Conservation (phyloP, 208 protist species). For the Strigomonas culicis region DNA sequence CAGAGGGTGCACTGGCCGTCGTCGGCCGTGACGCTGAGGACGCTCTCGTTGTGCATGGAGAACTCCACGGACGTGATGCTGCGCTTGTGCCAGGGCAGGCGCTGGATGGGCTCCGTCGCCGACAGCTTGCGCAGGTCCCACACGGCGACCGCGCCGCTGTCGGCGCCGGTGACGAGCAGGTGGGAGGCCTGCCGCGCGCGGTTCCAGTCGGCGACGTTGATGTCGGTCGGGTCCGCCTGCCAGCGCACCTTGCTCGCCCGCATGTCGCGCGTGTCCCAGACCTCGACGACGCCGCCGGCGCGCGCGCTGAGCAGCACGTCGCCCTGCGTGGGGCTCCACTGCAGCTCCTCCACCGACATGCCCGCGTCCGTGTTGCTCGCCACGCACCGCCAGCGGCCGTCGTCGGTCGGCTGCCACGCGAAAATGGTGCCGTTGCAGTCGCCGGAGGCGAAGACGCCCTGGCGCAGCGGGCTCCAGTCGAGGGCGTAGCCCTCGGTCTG, state of each 20-base stretch:
- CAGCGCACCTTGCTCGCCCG: conserved; percentile 62
- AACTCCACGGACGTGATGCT: conserved; percentile 97
- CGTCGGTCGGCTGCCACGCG: conserved; percentile 79
- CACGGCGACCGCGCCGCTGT: conserved; percentile 95
- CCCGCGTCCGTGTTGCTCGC: conserved; percentile 47
- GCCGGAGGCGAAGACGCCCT: conserved; percentile 82
- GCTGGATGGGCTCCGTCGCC: conserved; percentile 58
- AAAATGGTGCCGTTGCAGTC: conserved; percentile 92
- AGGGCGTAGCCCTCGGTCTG: conserved; percentile 95
- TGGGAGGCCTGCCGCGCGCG: conserved; percentile 81
- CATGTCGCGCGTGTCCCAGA: conserved; percentile 93
- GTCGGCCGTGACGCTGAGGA: conserved; percentile 91
- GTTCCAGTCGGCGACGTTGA: conserved; percentile 98
- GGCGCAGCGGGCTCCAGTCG: conserved; percentile 92
- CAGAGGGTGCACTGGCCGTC: conserved; percentile 96
- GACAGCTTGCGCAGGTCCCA: conserved; percentile 96
- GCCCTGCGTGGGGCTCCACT: conserved; percentile 94
- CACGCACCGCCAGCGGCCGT: conserved; percentile 70
- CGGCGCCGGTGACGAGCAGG: conserved; percentile 95
- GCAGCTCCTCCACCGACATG: conserved; percentile 95
- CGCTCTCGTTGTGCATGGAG: conserved; percentile 94
- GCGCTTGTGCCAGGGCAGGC: conserved; percentile 91
- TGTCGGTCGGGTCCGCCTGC: conserved; percentile 89
- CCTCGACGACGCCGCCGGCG: conserved; percentile 77
- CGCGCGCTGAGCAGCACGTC: conserved; percentile 84